Percentiles rank a stretch among this genome's conserved stretches.
phyloP scores from a whole-genome alignment of 306 rosid genomes.

The Vigna radiata region DNA sequence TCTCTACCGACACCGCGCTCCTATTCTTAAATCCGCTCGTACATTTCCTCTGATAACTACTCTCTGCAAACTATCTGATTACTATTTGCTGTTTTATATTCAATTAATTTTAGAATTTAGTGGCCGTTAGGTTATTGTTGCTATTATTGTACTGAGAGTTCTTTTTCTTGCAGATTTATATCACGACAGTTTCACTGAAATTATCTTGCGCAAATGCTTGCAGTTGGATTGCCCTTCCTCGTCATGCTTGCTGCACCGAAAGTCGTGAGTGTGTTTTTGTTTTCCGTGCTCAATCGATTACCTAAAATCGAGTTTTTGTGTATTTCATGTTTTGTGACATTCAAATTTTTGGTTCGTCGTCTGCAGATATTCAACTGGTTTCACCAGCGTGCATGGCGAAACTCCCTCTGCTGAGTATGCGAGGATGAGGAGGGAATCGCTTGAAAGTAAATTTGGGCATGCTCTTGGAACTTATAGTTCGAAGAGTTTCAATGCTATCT shows the following conservation, averaged over 20 bases:
- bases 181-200: conserved; percentile 44
- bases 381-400: conserved; percentile 92
- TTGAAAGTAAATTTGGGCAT: conserved; percentile 81
- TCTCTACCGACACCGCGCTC: conserved; percentile 62
- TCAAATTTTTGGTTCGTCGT: conserved; percentile 10
- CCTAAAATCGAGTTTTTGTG: conserved; percentile 14
- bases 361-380: conserved; percentile 80
- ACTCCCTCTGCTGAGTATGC: conserved; percentile 92
- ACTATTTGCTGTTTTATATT: neutral
- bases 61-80: conserved; percentile 1
- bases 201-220: conserved; percentile 52
- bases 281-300: neutral
- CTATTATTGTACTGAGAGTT: conserved; percentile 9
- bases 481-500: conserved; percentile 64
- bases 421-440: conserved; percentile 81
- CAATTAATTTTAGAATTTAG: conserved; percentile 8
- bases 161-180: conserved; percentile 57
- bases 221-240: conserved; percentile 54
- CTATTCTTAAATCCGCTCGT: conserved; percentile 53
- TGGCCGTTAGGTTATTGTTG: conserved; percentile 18
- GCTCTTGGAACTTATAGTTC: conserved; percentile 76
- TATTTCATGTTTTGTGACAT: conserved; percentile 2
- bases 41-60: conserved; percentile 16
- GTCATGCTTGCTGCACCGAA: conserved; percentile 55
- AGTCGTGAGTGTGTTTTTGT: conserved; percentile 60